These are phyloP conservation scores for Thamnidium elegans DNA, from an alignment of 192 early-diverging fungal genomes.

Conservation along the genomic window DNA sequence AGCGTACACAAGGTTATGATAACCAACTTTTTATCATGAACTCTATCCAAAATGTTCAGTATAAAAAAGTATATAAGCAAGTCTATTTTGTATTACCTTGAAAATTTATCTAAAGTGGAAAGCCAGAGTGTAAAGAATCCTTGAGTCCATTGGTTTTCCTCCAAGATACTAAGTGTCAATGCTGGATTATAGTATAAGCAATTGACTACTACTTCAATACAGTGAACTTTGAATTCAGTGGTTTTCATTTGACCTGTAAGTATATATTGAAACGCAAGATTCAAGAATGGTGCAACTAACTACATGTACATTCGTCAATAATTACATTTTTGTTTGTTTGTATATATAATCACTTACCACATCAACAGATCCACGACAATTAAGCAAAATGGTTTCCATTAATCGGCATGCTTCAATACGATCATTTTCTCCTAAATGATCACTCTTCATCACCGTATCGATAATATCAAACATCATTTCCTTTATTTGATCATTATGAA, in stretches of 20 bases:
- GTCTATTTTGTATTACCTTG: constrained; percentile 31
- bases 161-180: constrained; percentile 69
- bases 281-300: constrained; percentile 69
- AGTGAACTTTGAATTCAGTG: constrained; percentile 64
- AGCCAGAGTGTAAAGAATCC: constrained; percentile 80
- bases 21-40: constrained; percentile 91
- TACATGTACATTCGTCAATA: constrained; percentile 24
- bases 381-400: constrained; percentile 78
- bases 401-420: constrained; percentile 80
- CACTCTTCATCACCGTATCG: constrained; percentile 77
- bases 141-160: constrained; percentile 71
- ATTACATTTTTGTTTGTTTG: not conserved
- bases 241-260: constrained; percentile 59
- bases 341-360: constrained; percentile 28
- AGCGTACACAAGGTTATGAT: constrained; percentile 75
- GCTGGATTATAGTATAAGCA: constrained; percentile 84
- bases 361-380: constrained; percentile 83
- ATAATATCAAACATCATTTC: constrained; percentile 80
- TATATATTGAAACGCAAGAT: constrained; percentile 65
- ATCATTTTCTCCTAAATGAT: constrained; percentile 73
- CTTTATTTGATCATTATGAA: constrained; percentile 61
- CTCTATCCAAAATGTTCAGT: constrained; percentile 39
- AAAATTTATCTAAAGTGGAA: constrained; percentile 63
- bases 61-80: not conserved
- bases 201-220: constrained; percentile 80